Conservation (phyloP, 768 basidiomycete species). For the Jaapia argillacea region DNA sequence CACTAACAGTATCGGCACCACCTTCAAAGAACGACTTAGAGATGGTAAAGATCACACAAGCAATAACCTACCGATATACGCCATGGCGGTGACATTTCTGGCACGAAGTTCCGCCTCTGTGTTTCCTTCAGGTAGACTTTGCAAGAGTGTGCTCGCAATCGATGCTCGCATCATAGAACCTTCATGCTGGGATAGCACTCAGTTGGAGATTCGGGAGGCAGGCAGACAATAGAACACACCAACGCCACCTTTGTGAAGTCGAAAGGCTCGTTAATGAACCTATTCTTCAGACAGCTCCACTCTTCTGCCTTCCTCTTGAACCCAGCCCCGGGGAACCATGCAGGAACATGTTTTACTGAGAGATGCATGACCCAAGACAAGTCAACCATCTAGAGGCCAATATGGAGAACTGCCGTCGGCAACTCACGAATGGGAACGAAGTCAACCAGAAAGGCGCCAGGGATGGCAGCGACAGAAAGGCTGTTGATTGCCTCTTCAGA, state of each 20-base stretch:
- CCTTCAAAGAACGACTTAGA: too few species aligned
- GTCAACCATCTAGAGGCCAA: slow-evolving; percentile 8
- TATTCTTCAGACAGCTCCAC: slow-evolving; percentile 5
- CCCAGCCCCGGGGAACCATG: slow-evolving; percentile 18
- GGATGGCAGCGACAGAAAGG: background rate
- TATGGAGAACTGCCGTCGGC: background rate
- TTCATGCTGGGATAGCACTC: background rate
- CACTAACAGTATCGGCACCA: too few species aligned
- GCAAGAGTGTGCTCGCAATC: background rate
- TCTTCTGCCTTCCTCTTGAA: slow-evolving; percentile 12
- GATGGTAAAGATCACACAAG: too few species aligned
- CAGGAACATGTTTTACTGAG: slow-evolving; percentile 11
- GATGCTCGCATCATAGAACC: background rate
- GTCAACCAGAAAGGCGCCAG: background rate
- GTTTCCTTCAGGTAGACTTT: background rate
- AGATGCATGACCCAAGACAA: background rate
- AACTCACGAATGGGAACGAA: background rate
- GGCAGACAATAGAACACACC: too few species aligned
- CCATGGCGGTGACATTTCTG: background rate
- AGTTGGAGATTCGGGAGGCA: too few species aligned
- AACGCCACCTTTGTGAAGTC: too few species aligned
- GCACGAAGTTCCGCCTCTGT: background rate
- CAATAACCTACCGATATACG: background rate
- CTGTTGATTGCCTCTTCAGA: background rate
- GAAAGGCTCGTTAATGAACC: background rate